Evolutionary conservation across 345 rosid species (phyloP), one percentile per base, ranked within the genome.

Genomic region (Melaleuca alternifolia): DNA sequence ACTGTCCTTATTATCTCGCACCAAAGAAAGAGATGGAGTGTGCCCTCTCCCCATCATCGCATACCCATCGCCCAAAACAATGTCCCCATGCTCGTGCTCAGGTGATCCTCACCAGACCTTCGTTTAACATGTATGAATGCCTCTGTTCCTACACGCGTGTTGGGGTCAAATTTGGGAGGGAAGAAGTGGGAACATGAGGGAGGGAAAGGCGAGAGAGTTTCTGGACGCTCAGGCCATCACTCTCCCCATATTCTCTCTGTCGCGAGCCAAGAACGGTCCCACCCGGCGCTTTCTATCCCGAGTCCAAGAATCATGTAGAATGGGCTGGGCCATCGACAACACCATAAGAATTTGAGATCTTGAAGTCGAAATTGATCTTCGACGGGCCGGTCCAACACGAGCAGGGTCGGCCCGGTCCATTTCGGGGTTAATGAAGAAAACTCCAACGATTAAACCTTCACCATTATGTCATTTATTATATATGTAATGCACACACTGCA

Each of bases 11-110:
- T 87, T 81, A 12, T 84, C n/a, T 52, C n/a, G 62, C 83, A 61
- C 82, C 9, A 87, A 92, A 92, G 94, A 93, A 92, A 92, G 91
- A 91, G 93, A 89, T 89, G 77, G 92, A 89, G 92, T 89, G 91
- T 51, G 53, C 76, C 48, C 41, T 44, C 37, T 21, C 33, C 56
- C 79, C 6, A 33, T 71, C 9, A 33, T 71, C 46, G 26, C 59
- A 23, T 54, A 10, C 59, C 59, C 11, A 21, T 54, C 59, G 3
- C 59, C 59, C 4, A n/a, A 54, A 54, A 54, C 59, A 24, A 54
- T 3, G 59, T 23, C 46, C 6, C 79, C 4, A 33, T 71, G 7
- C 46, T 33, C 79, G 79, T 71, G 48, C 48, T 71, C 79, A 33
- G 46, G 79, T 33, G 46, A 37, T 71, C 18, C 13, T 9, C 24